Conservation (phyloP, 192 early-diverging fungal genomes). For the Physocladia obscura region DNA sequence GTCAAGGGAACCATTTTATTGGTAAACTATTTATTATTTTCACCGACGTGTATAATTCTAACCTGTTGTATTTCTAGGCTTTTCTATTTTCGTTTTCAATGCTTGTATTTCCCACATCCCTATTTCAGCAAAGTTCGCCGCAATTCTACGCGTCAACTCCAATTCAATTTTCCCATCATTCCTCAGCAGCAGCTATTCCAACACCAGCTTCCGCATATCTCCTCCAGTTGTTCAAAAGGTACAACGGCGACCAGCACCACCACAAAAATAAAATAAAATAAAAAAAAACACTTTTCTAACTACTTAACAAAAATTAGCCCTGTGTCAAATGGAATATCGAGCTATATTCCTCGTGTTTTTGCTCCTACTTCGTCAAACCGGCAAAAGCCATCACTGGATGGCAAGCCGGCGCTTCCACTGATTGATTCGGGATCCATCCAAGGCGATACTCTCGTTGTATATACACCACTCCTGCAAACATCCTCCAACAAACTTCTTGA, state of each 20-base stretch:
- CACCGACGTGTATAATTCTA: neutral
- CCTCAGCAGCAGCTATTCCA: no score
- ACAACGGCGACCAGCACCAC: no score
- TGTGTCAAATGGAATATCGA: neutral
- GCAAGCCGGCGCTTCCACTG: neutral
- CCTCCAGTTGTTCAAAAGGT: no score
- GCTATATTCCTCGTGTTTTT: conserved; percentile 10
- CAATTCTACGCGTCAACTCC: no score
- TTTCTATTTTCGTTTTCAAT: conserved; percentile 82
- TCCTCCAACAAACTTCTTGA: no score
- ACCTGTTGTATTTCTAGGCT: conserved; percentile 49
- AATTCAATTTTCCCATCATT: no score
- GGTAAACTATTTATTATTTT: neutral
- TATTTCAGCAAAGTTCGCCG: conserved; percentile 18
- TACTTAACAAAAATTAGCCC: conserved; percentile 10
- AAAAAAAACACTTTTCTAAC: no score
- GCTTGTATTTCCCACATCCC: conserved; percentile 66
- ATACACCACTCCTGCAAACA: no score
- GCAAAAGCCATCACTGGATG: neutral
- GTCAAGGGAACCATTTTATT: conserved; percentile 28
- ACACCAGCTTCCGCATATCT: no score
- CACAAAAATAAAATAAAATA: no score
- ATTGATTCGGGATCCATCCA: no score
- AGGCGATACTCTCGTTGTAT: no score
- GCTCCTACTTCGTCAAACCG: neutral